Percentiles rank a stretch among this genome's conserved stretches.
Evolutionary conservation across 805 yeast genomes (phyloP).

Genomic region (Yarrowia sp.): DNA sequence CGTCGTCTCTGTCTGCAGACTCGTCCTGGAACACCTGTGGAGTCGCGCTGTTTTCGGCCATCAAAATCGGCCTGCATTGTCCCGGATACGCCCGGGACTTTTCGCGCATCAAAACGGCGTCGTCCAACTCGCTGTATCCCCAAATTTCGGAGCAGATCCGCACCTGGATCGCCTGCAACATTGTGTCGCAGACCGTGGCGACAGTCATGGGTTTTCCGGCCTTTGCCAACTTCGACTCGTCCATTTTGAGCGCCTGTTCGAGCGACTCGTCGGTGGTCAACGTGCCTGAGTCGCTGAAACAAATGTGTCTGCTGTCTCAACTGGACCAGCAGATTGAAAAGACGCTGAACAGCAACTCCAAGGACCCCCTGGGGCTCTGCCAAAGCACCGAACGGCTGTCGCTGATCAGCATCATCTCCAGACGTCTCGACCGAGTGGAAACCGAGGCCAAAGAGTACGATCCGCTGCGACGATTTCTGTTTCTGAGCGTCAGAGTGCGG

Average conservation of each 20-base stretch:
- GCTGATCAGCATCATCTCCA: constrained; percentile 69
- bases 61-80: constrained; percentile 86
- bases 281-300: constrained; percentile 67
- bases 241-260: constrained; percentile 62
- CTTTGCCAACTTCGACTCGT: constrained; percentile 81
- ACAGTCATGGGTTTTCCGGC: constrained; percentile 95
- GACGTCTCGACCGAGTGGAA: constrained; percentile 72
- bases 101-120: constrained; percentile 57
- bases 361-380: constrained; percentile 69
- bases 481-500: constrained; percentile 80
- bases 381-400: constrained; percentile 77
- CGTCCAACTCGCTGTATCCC: constrained; percentile 46
- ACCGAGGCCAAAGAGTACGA: constrained; percentile 56
- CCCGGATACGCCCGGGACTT: constrained; percentile 63
- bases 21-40: constrained; percentile 96
- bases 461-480: constrained; percentile 70
- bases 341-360: constrained; percentile 72
- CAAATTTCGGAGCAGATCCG: constrained; percentile 74
- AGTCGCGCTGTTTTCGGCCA: constrained; percentile 89
- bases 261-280: constrained; percentile 54
- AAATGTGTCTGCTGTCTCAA: constrained; percentile 81
- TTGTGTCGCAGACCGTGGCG: constrained; percentile 88
- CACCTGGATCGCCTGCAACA: constrained; percentile 94
- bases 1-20: constrained; percentile 93
- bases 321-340: constrained; percentile 86